phyloP scores from a whole-genome alignment of 1,139 yeast species.

The Candida sanyaensis region DNA sequence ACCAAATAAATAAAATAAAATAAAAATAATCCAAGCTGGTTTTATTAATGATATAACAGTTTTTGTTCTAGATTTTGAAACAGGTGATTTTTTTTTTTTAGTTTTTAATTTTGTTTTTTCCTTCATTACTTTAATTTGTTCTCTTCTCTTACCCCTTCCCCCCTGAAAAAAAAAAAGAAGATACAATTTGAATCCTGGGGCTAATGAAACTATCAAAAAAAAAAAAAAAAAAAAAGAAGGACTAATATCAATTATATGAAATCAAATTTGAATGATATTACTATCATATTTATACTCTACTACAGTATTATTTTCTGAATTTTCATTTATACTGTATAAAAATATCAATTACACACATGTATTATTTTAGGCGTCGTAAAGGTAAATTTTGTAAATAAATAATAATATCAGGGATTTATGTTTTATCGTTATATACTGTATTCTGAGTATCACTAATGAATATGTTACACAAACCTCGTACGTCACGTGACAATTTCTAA shows the following conservation, averaged over 20 bases:
- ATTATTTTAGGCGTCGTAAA: neutral
- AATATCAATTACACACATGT: too few species aligned
- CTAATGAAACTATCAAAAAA: too few species aligned
- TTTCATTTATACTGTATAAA: too few species aligned
- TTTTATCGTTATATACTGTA: neutral
- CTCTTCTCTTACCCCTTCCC: neutral
- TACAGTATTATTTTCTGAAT: too few species aligned
- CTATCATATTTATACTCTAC: too few species aligned
- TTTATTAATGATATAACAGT: neutral
- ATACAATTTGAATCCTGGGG: too few species aligned
- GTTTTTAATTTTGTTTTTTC: neutral
- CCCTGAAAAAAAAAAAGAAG: neutral
- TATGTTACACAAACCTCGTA: slow-evolving; percentile 1
- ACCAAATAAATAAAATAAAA: slow-evolving; percentile 1
- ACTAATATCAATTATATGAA: too few species aligned
- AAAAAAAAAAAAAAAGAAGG: too few species aligned
- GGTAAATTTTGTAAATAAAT: neutral
- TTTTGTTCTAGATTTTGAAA: neutral
- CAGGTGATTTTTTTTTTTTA: slow-evolving; percentile 1
- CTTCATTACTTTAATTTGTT: too few species aligned
- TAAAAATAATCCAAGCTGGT: neutral
- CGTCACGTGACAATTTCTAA: too few species aligned
- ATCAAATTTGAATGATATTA: too few species aligned
- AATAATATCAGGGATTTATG: neutral
- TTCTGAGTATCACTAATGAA: too few species aligned